A percentile compares a stretch with the other conserved stretches of the same genome.
These are phyloP conservation scores for Cyberlindnera saturnus DNA, from an alignment of 805 yeast species.

Conservation along the genomic window DNA sequence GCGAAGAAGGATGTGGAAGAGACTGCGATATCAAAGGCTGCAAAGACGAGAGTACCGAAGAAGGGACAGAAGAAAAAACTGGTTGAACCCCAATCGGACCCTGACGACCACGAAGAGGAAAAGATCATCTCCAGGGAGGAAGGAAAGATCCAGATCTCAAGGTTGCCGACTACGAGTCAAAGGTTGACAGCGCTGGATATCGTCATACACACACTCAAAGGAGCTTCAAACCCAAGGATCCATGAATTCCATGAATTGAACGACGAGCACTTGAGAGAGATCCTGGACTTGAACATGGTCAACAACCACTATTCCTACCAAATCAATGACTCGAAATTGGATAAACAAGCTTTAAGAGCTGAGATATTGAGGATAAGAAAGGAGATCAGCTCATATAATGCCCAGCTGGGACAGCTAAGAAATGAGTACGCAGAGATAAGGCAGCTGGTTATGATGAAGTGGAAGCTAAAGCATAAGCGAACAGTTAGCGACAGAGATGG, in stretches of 20 bases:
- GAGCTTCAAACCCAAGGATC: slow-evolving; percentile 3
- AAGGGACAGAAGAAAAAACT: background rate
- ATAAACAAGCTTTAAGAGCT: slow-evolving; percentile 26
- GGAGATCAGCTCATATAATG: slow-evolving; percentile 21
- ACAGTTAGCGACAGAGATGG: too few species aligned
- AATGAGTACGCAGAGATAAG: slow-evolving; percentile 20
- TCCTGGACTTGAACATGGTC: slow-evolving; percentile 31
- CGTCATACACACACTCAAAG: slow-evolving; percentile 8
- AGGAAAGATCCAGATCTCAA: slow-evolving; percentile 20
- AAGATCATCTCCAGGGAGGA: slow-evolving; percentile 1
- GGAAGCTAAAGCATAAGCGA: slow-evolving; percentile 9
- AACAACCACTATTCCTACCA: slow-evolving; percentile 29
- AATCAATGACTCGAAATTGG: slow-evolving; percentile 22
- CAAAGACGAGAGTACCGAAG: background rate
- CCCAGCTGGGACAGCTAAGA: slow-evolving; percentile 20
- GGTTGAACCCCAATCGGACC: background rate
- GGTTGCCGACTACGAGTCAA: slow-evolving; percentile 13
- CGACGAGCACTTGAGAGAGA: slow-evolving; percentile 24
- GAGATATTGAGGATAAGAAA: slow-evolving; percentile 25
- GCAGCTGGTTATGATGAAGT: slow-evolving; percentile 14
- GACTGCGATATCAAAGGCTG: background rate
- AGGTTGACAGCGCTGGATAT: slow-evolving; percentile 19
- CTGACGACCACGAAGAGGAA: background rate
- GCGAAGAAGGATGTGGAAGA: too few species aligned
- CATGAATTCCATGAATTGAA: slow-evolving; percentile 19